Conservation (phyloP, 768 basidiomycete genomes). For the Podaxis sp. region DNA sequence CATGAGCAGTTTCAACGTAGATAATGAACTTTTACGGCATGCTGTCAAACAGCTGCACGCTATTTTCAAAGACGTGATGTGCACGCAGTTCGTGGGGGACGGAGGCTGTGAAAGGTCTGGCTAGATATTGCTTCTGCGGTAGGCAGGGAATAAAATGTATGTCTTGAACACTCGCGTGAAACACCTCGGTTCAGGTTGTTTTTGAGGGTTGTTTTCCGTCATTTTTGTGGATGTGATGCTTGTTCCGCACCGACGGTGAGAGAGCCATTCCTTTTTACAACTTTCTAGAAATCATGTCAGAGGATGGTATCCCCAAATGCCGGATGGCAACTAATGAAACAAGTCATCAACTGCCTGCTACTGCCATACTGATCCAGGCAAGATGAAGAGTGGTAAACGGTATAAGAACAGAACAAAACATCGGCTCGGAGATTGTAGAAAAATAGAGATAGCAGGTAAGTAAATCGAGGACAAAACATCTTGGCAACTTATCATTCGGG, state of each 20-base stretch:
- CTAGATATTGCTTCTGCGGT: too few species aligned
- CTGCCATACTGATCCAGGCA: too few species aligned
- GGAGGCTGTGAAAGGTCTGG: not conserved
- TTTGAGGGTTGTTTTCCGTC: not conserved
- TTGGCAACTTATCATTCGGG: not conserved
- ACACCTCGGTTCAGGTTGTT: not conserved
- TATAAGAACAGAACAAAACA: too few species aligned
- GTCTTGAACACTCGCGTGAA: not conserved
- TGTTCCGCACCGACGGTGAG: not conserved
- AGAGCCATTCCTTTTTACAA: not conserved
- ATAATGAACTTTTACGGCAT: not conserved
- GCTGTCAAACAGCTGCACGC: not conserved
- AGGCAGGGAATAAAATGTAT: not conserved
- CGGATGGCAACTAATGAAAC: too few species aligned
- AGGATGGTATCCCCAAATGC: too few species aligned
- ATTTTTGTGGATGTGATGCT: not conserved
- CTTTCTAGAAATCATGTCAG: not conserved
- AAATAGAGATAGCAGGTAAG: not conserved
- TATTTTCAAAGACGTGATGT: not conserved
- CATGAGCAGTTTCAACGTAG: not conserved
- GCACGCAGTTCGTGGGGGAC: not conserved
- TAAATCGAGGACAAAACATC: not conserved
- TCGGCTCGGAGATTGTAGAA: too few species aligned
- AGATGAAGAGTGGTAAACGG: too few species aligned
- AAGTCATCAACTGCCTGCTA: too few species aligned